phyloP scores from a whole-genome alignment of 106 monocot genomes.

The Acorus gramineus region DNA sequence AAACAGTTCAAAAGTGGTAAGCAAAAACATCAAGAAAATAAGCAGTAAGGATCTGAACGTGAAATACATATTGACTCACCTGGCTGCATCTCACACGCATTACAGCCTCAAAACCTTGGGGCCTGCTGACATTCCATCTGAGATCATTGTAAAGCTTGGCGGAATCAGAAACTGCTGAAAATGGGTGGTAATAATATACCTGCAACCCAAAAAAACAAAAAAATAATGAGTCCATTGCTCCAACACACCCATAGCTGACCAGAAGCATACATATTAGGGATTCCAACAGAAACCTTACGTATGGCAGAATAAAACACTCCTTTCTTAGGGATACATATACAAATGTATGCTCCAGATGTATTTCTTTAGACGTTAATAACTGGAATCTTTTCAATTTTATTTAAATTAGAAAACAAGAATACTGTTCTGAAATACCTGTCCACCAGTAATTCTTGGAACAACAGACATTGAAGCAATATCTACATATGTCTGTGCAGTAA shows the following conservation, averaged over 20 bases:
- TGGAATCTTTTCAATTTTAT: too few relatives aligned
- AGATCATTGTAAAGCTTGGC: conserved; percentile 97
- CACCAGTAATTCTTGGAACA: conserved; percentile 78
- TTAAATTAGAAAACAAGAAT: too few relatives aligned
- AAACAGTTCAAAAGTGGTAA: too few relatives aligned
- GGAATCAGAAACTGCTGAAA: conserved; percentile 91
- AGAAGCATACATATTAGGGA: too few relatives aligned
- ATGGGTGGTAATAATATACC: conserved; percentile 93
- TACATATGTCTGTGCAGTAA: conserved; percentile 68
- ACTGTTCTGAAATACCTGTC: conserved; percentile 41
- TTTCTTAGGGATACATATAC: too few relatives aligned
- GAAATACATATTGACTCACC: conserved; percentile 17
- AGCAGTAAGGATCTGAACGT: too few relatives aligned
- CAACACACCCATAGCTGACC: too few relatives aligned
- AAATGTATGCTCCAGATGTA: too few relatives aligned
- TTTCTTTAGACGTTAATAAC: too few relatives aligned
- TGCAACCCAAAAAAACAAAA: conserved; percentile 14
- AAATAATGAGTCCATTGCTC: not conserved
- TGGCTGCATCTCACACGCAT: conserved; percentile 97
- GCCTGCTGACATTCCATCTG: conserved; percentile 93
- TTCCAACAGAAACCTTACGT: too few relatives aligned
- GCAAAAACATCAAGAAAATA: too few relatives aligned
- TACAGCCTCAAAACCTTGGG: conserved; percentile 98
- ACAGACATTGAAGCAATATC: conserved; percentile 87
- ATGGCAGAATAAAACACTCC: too few relatives aligned